Conservation (phyloP, 2,329 filamentous ascomycete genomes). For the Neopestalotiopsis clavispora region DNA sequence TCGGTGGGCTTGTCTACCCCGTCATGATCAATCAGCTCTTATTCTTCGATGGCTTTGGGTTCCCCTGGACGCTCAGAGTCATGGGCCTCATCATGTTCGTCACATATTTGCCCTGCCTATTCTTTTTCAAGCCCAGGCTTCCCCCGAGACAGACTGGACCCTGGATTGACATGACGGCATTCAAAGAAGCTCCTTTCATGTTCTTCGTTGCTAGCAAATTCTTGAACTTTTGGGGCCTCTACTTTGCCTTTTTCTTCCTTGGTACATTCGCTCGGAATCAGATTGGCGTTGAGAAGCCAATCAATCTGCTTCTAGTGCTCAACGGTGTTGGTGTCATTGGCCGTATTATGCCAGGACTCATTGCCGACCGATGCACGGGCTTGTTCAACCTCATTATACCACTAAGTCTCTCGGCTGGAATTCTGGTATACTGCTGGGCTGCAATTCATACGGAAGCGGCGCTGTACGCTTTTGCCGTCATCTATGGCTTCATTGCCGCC, state of each 20-base stretch:
- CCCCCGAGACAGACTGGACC: slow-evolving; percentile 34
- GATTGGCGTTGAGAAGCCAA: slow-evolving; percentile 42
- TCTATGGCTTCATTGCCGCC: slow-evolving; percentile 20
- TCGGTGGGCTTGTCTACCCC: slow-evolving; percentile 47
- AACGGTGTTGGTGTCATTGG: slow-evolving; percentile 52
- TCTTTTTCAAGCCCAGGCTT: slow-evolving; percentile 36
- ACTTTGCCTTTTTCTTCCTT: slow-evolving; percentile 55
- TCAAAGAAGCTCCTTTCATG: slow-evolving; percentile 44
- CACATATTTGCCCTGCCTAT: slow-evolving; percentile 41
- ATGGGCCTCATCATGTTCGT: slow-evolving; percentile 45
- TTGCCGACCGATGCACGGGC: slow-evolving; percentile 53
- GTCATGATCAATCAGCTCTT: slow-evolving; percentile 45
- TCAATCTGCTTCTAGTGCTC: slow-evolving; percentile 48
- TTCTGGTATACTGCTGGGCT: slow-evolving; percentile 37
- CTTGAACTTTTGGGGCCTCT: slow-evolving; percentile 49
- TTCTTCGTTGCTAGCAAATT: slow-evolving; percentile 41
- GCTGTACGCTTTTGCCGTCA: slow-evolving; percentile 28
- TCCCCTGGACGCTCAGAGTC: slow-evolving; percentile 48
- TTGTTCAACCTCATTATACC: slow-evolving; percentile 56
- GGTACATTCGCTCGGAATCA: slow-evolving; percentile 46
- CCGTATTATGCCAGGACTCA: slow-evolving; percentile 47
- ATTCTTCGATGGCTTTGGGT: slow-evolving; percentile 46
- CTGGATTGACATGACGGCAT: slow-evolving; percentile 41
- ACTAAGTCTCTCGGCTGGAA: slow-evolving; percentile 25
- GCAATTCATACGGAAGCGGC: slow-evolving; percentile 29